phyloP scores from a whole-genome alignment of 2,329 filamentous ascomycete species.

The Mollisia scopiformis region DNA sequence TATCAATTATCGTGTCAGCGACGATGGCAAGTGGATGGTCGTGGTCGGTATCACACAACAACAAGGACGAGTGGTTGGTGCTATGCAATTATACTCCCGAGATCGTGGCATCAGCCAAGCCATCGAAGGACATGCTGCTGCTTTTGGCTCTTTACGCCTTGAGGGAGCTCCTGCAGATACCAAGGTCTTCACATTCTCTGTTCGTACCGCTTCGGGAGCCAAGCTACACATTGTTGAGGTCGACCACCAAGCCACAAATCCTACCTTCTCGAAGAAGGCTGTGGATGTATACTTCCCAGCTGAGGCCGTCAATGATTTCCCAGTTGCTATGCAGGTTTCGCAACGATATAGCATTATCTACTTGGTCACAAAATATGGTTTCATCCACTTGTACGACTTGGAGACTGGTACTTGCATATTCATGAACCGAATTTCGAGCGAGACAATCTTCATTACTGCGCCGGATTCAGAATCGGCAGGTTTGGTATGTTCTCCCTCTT shows the following conservation, averaged over 20 bases:
- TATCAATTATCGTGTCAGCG: constrained; percentile 98
- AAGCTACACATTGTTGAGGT: constrained; percentile 99
- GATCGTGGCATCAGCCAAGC: constrained; percentile 96
- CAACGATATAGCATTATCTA: constrained; percentile 97
- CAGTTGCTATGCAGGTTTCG: constrained; percentile 96
- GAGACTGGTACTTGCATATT: constrained; percentile 96
- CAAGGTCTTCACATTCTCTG: constrained; percentile 95
- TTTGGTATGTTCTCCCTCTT: constrained; percentile 47
- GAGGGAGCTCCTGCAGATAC: constrained; percentile 90
- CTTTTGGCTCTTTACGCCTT: constrained; percentile 86
- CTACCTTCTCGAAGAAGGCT: constrained; percentile 89
- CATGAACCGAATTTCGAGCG: constrained; percentile 99
- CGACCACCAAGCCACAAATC: constrained; percentile 88
- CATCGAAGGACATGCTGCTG: constrained; percentile 95
- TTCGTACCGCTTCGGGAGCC: constrained; percentile 84
- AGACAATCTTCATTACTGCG: constrained; percentile 96
- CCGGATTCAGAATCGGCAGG: constrained; percentile 82
- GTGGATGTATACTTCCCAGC: constrained; percentile 98
- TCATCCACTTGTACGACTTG: constrained; percentile 97
- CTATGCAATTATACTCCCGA: constrained; percentile 96
- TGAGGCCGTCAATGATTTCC: constrained; percentile 96
- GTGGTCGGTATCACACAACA: constrained; percentile 95
- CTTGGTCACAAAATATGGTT: constrained; percentile 97
- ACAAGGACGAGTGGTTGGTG: constrained; percentile 89
- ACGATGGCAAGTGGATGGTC: constrained; percentile 97